Evolutionary conservation across 345 rosid species (phyloP), one percentile per base, ranked within the genome.

Genomic region (Bruguiera sexangula): DNA sequence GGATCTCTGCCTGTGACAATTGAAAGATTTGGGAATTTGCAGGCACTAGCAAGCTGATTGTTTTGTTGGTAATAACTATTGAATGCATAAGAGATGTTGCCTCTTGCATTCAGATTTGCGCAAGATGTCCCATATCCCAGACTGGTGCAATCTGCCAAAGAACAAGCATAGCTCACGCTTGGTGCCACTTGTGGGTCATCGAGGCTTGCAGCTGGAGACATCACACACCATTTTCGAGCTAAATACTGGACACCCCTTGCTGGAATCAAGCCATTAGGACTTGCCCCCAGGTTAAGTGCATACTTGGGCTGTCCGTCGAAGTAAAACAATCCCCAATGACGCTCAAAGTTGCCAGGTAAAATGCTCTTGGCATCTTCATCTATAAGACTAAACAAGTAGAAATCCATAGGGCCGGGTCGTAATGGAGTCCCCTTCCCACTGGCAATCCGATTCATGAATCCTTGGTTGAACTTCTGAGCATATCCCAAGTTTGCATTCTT

Each of bases 151-250:
- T 87, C 96, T 52, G 89, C 89, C 43, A 71, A 73, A 30, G 77
- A 69, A 74, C 96, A 89, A 20, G 92, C 96, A 29, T 87, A 89
- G 55, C 79, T 87, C 72, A 89, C 88, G 20, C 89, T 89, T 7
- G 73, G 77, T 67, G 73, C 85, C 43, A 86, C 43, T 11, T 82
- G 79, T 31, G 87, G 85, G 71, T 79, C 87, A 3, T 82, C 82
- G 10, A 83, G 84, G 62, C 79, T 82, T 22, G 86, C 88, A 0
- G 75, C 22, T 8, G 86, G 69, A 0, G 82, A 76, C 86, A 89
- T 79, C 1, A 87, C 43, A 58, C 95, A 85, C 91, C 95, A 89
- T 77, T 74, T 74, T 36, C 67, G 73, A 5, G 87, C 80, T 70
- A 85, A 60, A 67, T 82, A 79, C n/a, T 16, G 77, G 26, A 87